Base-by-base conservation (phyloP, 805 yeast species). In the Metschnikowia lochheadii region DNA sequence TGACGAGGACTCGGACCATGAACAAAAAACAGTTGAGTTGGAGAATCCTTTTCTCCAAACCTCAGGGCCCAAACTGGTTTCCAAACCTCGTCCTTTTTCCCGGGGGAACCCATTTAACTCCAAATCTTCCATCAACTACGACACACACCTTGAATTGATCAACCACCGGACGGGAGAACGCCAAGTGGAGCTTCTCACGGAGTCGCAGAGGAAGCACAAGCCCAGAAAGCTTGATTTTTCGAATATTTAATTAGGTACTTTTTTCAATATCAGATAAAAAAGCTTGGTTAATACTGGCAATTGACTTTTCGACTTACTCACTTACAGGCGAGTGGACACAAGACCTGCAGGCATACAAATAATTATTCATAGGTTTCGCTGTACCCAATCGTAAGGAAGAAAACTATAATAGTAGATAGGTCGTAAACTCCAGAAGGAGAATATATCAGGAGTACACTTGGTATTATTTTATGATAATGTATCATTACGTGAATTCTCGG, bases 161-260 rank as follows among this genome's bases (percentile, higher is more conserved):
- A 69, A 76, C 58, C 69, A 66, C 50, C 69, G 68, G 46, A 75
- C 78, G 0, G 80, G 80, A 2, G 64, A 73, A 49, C 65, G 64
- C 26, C 58, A 64, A 6, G 58, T 64, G 8, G 58, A 61, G 43
- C 56, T 59, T 32, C 54, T 75, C 37, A 62, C 67, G 20, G 64
- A 63, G 14, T 54, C 52, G 8, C 71, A 74, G 43, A 58, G 63
- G 41, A 58, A 58, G 6, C 62, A 74, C 38, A 70, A 68, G 56
- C 81, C 81, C 0, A 73, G 63, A 47, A 63, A 59, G 42, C 58
- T 76, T 36, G 60, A 60, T 33, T 72, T 72, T 48, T 51, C 59
- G 3, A 50, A 49, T 20, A 20, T 42, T 13, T 42, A 18, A 42
- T 29, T 10, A 15, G 6, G 18, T 14, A 20, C 29, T 26, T 26